Base-by-base conservation (phyloP, 1,139 yeast species). In the Kodamaea alishanica region DNA sequence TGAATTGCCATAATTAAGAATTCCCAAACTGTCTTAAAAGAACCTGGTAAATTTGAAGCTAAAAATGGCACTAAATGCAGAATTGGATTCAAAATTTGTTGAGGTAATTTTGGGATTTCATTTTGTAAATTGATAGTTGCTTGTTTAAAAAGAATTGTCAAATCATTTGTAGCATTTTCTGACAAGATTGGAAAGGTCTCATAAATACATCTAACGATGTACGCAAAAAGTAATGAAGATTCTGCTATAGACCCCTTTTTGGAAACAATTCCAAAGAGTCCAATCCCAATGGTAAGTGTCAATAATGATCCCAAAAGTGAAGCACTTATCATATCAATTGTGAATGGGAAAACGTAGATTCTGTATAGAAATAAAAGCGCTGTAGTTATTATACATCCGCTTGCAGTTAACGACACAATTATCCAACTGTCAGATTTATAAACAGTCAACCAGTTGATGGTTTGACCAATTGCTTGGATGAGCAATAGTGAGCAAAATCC, bases 401-500 rank as follows among this genome's bases (percentile, higher is more conserved):
- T 80, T 2, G 81, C 71, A 37, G 88, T 63, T 36, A 92, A 73
- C 44, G 86, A 82, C 1, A 82, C 77, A 34, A 90, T 83, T 45
- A 85, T 77, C 94, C 96, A 87, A 29, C 80, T 69, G 54, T 86
- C 94, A 7, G 90, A 84, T 48, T 72, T 76, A 49, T 73, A 67
- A 28, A 72, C 68, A n/a, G 83, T 77, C 33, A 88, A 65, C 84
- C 92, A 84, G 45, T 77, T 74, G 39, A 87, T 75, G 6, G 87
- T 79, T 56, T 88, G 92, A 6, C 97, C 97, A 30, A 86, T 75
- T 6, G 96, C 89, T 63, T 92, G 98, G 45, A 92, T 87, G 24
- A 89, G 82, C 41, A 92, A 67, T 31, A 92, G 74, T 0, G 96
- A 81, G 63, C 97, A 92, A 52, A 92, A 84, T 1, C 98, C 98